A percentile compares a stretch with the other conserved stretches of the same genome.
These are phyloP conservation scores for Ilyonectria robusta DNA, from an alignment of 2,329 filamentous ascomycete species.

Conservation along the genomic window DNA sequence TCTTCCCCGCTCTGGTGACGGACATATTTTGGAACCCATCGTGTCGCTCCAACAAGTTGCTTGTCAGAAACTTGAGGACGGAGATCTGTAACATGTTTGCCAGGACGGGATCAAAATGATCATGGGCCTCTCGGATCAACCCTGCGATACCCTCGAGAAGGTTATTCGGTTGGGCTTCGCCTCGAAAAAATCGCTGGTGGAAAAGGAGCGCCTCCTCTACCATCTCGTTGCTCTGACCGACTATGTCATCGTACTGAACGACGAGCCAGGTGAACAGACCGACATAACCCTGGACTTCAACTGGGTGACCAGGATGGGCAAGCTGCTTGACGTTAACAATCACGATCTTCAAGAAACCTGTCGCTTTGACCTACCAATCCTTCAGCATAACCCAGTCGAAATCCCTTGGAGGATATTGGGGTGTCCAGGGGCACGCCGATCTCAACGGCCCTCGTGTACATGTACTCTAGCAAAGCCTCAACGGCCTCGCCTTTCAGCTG, in stretches of 20 bases:
- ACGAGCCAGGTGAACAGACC: constrained; percentile 24
- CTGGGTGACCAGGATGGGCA: constrained; percentile 19
- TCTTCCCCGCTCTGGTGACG: constrained; percentile 14
- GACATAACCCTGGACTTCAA: constrained; percentile 21
- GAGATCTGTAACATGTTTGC: constrained; percentile 24
- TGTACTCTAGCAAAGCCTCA: constrained; percentile 21
- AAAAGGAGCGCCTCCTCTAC: constrained; percentile 22
- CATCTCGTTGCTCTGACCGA: constrained; percentile 23
- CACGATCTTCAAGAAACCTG: background rate
- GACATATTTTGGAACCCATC: constrained; percentile 19
- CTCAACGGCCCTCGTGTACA: constrained; percentile 18
- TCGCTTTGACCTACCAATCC: constrained; percentile 8
- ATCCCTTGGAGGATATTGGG: constrained; percentile 17
- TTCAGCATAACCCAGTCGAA: constrained; percentile 18
- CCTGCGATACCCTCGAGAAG: constrained; percentile 23
- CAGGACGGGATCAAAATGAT: constrained; percentile 19
- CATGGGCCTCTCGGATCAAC: constrained; percentile 14
- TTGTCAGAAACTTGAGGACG: constrained; percentile 25
- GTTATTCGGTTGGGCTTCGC: constrained; percentile 19
- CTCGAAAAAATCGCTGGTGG: constrained; percentile 19
- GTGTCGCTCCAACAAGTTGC: constrained; percentile 18
- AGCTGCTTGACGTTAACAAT: constrained; percentile 14
- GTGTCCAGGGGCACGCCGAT: constrained; percentile 21
- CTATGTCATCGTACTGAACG: constrained; percentile 25
- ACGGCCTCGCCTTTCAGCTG: constrained; percentile 20